Evolutionary conservation across 257 asterid genomes (phyloP), one percentile per base, ranked within the genome.

Genomic region (Verbena officinalis): DNA sequence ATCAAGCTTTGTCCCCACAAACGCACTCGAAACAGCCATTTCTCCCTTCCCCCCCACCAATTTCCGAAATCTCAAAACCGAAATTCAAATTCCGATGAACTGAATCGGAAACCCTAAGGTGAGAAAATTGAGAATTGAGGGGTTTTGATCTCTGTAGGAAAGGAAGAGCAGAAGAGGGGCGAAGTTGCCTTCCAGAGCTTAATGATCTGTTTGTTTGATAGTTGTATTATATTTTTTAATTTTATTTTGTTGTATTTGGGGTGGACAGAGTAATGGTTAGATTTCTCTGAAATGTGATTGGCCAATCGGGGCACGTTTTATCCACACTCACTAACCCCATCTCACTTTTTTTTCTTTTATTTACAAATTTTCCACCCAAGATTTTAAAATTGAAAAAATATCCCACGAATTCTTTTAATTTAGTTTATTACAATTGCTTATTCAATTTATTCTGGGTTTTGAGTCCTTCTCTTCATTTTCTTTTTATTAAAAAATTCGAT

Each of bases 11-110:
- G 92, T 83, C 36, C 86, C 96, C 12, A 87, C 80, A 63, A 86
- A 83, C 50, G 91, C 83, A 56, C 82, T 80, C 44, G 95, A 81
- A 16, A 85, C 90, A 19, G 90, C 96, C 98, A 91, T 90, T 67
- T 11, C 14, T n/a, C n/a, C 9, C 40, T 90, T 67, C 9, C 15
- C 8, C 46, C 22, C 64, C 31, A 23, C 46, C 59, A 23, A 11
- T 23, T 9, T 19, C 13, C 31, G 5, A 4, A 16, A 13, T 6
- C 31, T 65, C 45, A 13, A 52, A 50, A 52, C 48, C 38, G 36
- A 22, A 20, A 24, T 51, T 61, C 44, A 20, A 49, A 43, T 44
- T 44, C 30, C 4, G 44, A 46, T 6, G 7, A 71, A 53, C 45
- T 27, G 51, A 52, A 62, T 48, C 68, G 40, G 43, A 54, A 78